Percentiles rank a stretch among this genome's conserved stretches.
phyloP scores from a whole-genome alignment of 176 grass and related monocot species.

The Alloteropsis semialata region DNA sequence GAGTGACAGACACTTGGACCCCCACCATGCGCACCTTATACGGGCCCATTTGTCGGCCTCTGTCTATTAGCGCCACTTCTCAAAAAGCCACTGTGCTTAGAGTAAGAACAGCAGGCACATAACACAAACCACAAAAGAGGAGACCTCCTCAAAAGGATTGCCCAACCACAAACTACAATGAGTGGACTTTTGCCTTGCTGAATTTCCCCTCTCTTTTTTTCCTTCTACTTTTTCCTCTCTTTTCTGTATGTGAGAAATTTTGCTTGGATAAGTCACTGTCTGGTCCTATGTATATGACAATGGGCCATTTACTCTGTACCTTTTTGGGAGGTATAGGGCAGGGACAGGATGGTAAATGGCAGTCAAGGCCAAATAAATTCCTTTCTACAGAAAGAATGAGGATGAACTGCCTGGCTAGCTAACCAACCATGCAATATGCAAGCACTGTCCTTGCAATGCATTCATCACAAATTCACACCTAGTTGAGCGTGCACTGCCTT shows the following conservation, averaged over 20 bases:
- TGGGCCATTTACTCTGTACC: slow-evolving; percentile 19
- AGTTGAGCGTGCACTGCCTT: slow-evolving; percentile 3
- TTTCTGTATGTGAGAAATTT: neutral
- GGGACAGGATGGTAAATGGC: neutral
- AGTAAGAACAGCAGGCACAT: slow-evolving; percentile 4
- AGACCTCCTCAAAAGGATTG: slow-evolving; percentile 45
- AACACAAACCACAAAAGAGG: slow-evolving; percentile 30
- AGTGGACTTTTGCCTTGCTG: slow-evolving; percentile 19
- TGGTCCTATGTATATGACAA: slow-evolving; percentile 5
- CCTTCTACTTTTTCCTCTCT: neutral
- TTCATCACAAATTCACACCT: slow-evolving; percentile 26
- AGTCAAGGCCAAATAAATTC: slow-evolving; percentile 23
- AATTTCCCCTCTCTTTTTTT: neutral
- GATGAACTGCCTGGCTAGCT: slow-evolving; percentile 19
- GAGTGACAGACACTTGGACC: neutral
- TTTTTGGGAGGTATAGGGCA: neutral
- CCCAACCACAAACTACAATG: slow-evolving; percentile 9
- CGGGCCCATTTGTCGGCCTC: neutral
- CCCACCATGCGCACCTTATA: neutral
- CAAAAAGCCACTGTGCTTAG: neutral
- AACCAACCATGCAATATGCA: slow-evolving; percentile 10
- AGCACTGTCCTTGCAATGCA: slow-evolving; percentile 23
- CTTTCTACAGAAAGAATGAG: slow-evolving; percentile 27
- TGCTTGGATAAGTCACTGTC: neutral
- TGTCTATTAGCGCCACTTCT: neutral